Percentiles rank a stretch among this genome's conserved stretches.
These are phyloP conservation scores for carrot (Daucus carota) DNA, from an alignment of 129 eudicot species.

Conservation along the genomic window DH1_v3.0 NC_030386.2:25412501-25413000, in stretches of 20 bases:
- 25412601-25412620: not conserved
- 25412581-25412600: not conserved
- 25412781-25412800: not conserved
- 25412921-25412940: no score
- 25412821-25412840: not conserved
- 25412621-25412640: slow-evolving; percentile 40
- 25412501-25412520: slow-evolving; percentile 96
- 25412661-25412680: slow-evolving; percentile 90
- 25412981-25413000: no score
- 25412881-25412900: no score
- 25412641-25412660: slow-evolving; percentile 75
- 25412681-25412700: slow-evolving; percentile 95
- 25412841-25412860: no score
- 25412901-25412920: no score
- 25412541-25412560: slow-evolving; percentile 43
- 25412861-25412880: no score
- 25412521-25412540: slow-evolving; percentile 91
- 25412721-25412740: not conserved
- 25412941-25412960: no score
- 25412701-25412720: slow-evolving; percentile 26
- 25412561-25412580: not conserved
- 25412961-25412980: no score
- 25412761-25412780: not conserved
- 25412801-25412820: not conserved
- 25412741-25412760: not conserved